Evolutionary conservation across 352 stramenopile species (phyloP).

Genomic region (Globisporangium uncinulatum): DNA sequence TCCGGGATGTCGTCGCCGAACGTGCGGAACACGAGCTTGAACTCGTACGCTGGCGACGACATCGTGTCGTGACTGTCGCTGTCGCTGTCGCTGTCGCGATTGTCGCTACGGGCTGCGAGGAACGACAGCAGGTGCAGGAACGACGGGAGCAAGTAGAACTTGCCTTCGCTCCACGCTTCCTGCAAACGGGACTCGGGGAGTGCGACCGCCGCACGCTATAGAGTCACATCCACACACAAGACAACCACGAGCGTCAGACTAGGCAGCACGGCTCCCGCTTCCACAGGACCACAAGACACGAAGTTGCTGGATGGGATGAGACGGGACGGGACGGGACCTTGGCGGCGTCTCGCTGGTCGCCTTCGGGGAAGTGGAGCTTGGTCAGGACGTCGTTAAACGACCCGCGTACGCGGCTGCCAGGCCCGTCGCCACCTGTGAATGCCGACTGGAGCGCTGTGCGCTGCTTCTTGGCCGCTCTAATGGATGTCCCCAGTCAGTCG

Average conservation of each 20-base stretch:
- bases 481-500: no score
- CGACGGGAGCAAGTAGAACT: conserved; percentile 81
- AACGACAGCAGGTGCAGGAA: conserved; percentile 68
- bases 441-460: conserved; percentile 69
- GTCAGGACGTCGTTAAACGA: conserved; percentile 75
- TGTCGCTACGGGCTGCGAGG: conserved; percentile 19
- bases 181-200: conserved; percentile 52
- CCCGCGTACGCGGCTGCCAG: conserved; percentile 29
- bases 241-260: not conserved
- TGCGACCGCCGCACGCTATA: conserved; percentile 21
- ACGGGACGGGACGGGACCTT: conserved; percentile 12
- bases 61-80: not conserved
- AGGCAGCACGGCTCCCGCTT: no score
- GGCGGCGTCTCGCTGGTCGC: conserved; percentile 38
- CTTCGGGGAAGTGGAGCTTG: conserved; percentile 61
- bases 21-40: conserved; percentile 73
- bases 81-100: conserved; percentile 11
- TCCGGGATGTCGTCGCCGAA: conserved; percentile 79
- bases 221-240: not conserved
- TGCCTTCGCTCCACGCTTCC: conserved; percentile 60
- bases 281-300: no score
- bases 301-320: no score
- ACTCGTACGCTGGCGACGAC: conserved; percentile 17
- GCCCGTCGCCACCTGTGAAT: conserved; percentile 50
- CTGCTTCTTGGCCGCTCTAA: conserved; percentile 62